Evolutionary conservation across 2,329 filamentous ascomycete species (phyloP).

Genomic region (Didymella exigua): DNA sequence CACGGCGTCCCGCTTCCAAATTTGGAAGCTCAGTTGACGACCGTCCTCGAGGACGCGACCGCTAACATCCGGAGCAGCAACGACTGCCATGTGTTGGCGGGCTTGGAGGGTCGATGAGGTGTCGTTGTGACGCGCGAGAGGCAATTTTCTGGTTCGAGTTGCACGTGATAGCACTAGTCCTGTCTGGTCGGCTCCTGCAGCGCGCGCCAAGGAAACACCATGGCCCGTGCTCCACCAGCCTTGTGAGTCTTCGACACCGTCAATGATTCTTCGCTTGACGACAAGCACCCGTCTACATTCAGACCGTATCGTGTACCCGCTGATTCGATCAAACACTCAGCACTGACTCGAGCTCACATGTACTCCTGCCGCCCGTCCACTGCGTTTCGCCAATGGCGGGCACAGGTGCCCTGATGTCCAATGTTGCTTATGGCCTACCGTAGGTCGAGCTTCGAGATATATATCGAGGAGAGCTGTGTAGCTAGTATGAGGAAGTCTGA

Average conservation of each 20-base stretch:
- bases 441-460: neutral
- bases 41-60: neutral
- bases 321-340: neutral
- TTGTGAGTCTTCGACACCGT: neutral
- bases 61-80: constrained; percentile 5
- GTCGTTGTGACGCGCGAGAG: constrained; percentile 41
- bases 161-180: constrained; percentile 41
- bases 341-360: neutral
- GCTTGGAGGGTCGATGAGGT: constrained; percentile 21
- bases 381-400: neutral
- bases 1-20: constrained; percentile 30
- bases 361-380: neutral
- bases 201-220: constrained; percentile 29
- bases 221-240: constrained; percentile 2
- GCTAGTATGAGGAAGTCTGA: neutral
- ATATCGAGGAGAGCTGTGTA: neutral
- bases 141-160: constrained; percentile 33
- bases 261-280: neutral
- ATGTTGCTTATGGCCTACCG: neutral
- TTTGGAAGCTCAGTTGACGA: constrained; percentile 13
- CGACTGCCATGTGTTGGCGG: constrained; percentile 18
- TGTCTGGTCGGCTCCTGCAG: constrained; percentile 8
- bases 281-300: neutral
- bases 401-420: neutral
- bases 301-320: neutral